Base-by-base conservation (phyloP, 495 filamentous ascomycete species). In the Lineolata rhizophorae region DNA sequence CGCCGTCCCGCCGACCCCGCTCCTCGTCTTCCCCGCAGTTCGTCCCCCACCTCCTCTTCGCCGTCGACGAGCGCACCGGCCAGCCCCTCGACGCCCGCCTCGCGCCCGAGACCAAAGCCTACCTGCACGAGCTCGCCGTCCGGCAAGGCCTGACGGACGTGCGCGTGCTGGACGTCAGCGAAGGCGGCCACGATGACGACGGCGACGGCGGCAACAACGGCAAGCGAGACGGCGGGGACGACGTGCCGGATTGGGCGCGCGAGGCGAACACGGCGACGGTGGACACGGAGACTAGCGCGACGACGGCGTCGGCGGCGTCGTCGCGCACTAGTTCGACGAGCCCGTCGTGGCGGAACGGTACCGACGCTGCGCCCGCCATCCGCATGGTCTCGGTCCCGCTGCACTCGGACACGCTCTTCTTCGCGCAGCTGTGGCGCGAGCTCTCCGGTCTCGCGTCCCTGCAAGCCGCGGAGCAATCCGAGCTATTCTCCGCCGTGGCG, bases 391-490 rank as follows among this genome's bases (percentile, higher is more conserved):
- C 75, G 41, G 56, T 83, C 11, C 73, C 76, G 6, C 49, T 83
- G 12, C 57, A 56, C 13, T 67, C 68, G 10, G 76, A 79, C 39
- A 51, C 56, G 14, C 62, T 72, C 34, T 83, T 83, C 48, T 81
- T 81, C 46, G 49, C 58, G 24, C 60, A 67, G 5, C 57, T 83
- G 15, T 59, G 68, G 35, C 54, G 52, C 20, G 69, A 78, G 33
- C 57, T 83, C 15, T 54, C 55, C 12, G 58, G 58, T 24, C 52
- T 82, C 15, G 71, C 70, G 36, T 45, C 44, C 5, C 50, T 81
- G 12, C 70, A 79, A 36, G 51, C 47, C 24, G 41, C 54, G 28
- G 70, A 80, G 42, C 53, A 68, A 36, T 41, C 53, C 21, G 50
- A 56, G 29, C 55, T 81, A 39, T 60, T 56, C 26, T 41, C 43